Conservation (phyloP, 129 eudicot species). For the Kitagawia praeruptora region DNA sequence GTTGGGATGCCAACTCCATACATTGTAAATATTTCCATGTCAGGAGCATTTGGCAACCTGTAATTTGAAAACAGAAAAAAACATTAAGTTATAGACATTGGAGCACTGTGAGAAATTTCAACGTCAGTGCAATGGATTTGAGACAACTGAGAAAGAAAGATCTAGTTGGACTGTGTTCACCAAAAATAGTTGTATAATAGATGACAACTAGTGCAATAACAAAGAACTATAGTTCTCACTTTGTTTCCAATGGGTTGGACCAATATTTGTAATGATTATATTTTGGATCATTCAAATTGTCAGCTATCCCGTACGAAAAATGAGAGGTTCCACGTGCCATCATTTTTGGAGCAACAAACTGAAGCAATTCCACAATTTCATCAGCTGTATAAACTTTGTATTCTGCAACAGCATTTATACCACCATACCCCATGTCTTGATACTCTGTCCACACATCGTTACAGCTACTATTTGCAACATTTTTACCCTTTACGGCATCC, state of each 20-base stretch:
- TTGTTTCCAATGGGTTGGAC: slow-evolving; percentile 98
- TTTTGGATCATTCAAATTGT: slow-evolving; percentile 78
- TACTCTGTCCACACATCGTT: slow-evolving; percentile 93
- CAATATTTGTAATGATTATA: slow-evolving; percentile 80
- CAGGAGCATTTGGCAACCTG: slow-evolving; percentile 97
- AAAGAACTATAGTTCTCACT: slow-evolving; percentile 33
- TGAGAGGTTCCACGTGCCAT: slow-evolving; percentile 84
- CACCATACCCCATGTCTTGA: slow-evolving; percentile 89
- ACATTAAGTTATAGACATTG: not conserved
- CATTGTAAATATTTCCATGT: slow-evolving; percentile 83
- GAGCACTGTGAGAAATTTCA: not conserved
- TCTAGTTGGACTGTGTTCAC: not conserved
- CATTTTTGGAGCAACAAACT: slow-evolving; percentile 93
- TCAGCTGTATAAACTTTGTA: slow-evolving; percentile 82
- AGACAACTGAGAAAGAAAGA: not conserved
- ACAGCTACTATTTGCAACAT: slow-evolving; percentile 63
- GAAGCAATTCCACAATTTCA: slow-evolving; percentile 61
- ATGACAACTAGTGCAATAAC: not conserved
- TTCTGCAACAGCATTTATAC: slow-evolving; percentile 81
- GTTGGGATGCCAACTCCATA: slow-evolving; percentile 94
- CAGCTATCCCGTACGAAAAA: slow-evolving; percentile 87
- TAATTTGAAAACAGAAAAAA: slow-evolving; percentile 4
- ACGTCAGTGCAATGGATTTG: not conserved
- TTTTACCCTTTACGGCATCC: slow-evolving; percentile 93
- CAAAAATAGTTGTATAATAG: not conserved